phyloP scores from a whole-genome alignment of 441 rosid species.

The Metrosideros polymorpha region DNA sequence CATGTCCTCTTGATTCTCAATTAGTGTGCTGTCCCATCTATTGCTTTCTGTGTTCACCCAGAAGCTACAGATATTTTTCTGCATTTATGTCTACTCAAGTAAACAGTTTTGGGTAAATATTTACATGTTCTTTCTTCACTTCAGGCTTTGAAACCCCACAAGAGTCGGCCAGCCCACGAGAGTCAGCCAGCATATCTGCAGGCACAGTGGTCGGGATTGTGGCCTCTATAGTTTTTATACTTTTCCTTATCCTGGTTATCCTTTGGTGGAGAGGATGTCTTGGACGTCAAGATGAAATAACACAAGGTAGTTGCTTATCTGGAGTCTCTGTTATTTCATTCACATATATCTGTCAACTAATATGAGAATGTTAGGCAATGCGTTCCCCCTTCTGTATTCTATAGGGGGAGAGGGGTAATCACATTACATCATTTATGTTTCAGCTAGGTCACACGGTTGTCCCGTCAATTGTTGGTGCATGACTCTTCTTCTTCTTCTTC shows the following conservation, averaged over 20 bases:
- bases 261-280: constrained; percentile 19
- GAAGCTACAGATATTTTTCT: background rate
- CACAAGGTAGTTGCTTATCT: constrained; percentile 6
- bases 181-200: background rate
- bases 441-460: too few relatives aligned
- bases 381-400: too few relatives aligned
- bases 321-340: background rate
- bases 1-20: background rate
- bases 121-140: background rate
- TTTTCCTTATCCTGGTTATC: constrained; percentile 6
- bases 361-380: too few relatives aligned
- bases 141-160: background rate
- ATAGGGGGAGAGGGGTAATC: too few relatives aligned
- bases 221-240: background rate
- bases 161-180: background rate
- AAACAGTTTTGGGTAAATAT: background rate
- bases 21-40: background rate
- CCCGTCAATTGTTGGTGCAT: too few relatives aligned
- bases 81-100: accelerated
- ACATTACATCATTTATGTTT: too few relatives aligned
- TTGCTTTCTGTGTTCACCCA: background rate
- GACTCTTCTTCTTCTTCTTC: too few relatives aligned
- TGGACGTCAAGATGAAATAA: background rate
- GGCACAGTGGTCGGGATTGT: constrained; percentile 5
- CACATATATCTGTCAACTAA: background rate